A percentile compares a stretch with the other conserved stretches of the same genome.
These are phyloP conservation scores for Mangifera indica DNA, from an alignment of 345 rosid genomes.

Conservation along the genomic window DNA sequence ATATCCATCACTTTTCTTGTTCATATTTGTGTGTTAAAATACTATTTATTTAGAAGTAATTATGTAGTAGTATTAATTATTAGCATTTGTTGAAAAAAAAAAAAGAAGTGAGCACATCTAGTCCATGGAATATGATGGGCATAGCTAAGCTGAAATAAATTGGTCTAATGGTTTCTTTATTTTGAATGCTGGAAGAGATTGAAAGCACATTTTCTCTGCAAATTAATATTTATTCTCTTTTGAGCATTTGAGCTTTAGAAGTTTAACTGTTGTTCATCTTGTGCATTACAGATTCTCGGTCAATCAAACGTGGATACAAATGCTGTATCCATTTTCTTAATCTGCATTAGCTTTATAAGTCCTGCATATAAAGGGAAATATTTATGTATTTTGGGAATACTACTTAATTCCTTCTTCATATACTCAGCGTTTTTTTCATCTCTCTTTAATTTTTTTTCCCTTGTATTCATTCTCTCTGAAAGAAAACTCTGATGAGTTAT, in stretches of 20 bases:
- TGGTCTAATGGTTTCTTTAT: neutral
- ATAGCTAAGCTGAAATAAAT: neutral
- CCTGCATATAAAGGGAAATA: neutral
- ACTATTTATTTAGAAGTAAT: constrained; percentile 2
- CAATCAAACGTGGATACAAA: neutral
- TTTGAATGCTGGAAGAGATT: neutral
- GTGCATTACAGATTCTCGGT: neutral
- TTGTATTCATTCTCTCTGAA: no score
- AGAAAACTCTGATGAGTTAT: no score
- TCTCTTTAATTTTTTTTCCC: no score
- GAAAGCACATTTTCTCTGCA: no score
- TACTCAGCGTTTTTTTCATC: no score
- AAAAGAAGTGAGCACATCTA: neutral
- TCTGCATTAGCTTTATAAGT: neutral
- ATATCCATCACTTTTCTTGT: constrained; percentile 17
- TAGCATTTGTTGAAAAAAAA: neutral
- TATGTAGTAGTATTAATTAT: neutral
- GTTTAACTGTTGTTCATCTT: neutral
- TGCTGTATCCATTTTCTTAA: neutral
- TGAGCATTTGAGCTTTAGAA: neutral
- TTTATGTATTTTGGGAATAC: no score
- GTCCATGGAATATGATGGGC: neutral
- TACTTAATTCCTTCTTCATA: no score
- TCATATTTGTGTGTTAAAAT: neutral
- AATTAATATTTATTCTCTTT: neutral